phyloP scores from a whole-genome alignment of 2,329 filamentous ascomycete genomes.

The Raffaelea deltoideospora region DNA sequence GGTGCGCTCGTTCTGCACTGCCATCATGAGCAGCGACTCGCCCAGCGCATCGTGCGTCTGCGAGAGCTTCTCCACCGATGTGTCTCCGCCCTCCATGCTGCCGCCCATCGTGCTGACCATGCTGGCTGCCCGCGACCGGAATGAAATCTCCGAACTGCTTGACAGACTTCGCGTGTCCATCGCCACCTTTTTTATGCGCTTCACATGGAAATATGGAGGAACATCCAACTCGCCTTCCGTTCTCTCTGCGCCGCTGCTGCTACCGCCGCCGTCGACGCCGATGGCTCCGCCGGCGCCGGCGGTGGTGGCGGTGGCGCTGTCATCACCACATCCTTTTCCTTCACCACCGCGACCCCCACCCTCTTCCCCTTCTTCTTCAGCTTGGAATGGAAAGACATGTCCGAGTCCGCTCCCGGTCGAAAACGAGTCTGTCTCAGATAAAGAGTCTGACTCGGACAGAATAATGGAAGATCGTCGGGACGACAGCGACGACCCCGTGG shows the following conservation, averaged over 20 bases:
- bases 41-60: constrained; percentile 57
- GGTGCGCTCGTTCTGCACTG: constrained; percentile 55
- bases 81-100: constrained; percentile 66
- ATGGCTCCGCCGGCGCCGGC: neutral
- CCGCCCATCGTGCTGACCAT: constrained; percentile 53
- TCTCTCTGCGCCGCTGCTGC: constrained; percentile 18
- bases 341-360: neutral
- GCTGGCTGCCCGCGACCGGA: constrained; percentile 65
- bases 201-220: constrained; percentile 20
- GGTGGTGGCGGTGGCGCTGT: neutral
- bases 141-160: constrained; percentile 70
- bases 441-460: constrained; percentile 29
- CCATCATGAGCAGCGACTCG: constrained; percentile 82
- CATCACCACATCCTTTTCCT: too few relatives aligned
- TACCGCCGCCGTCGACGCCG: neutral
- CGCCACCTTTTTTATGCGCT: constrained; percentile 62
- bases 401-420: constrained; percentile 46
- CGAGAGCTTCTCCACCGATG: constrained; percentile 63
- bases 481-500: constrained; percentile 12
- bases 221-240: constrained; percentile 15
- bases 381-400: constrained; percentile 85
- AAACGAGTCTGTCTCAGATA: constrained; percentile 37
- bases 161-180: constrained; percentile 86
- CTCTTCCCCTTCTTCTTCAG: constrained; percentile 1
- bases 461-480: constrained; percentile 27